Percentiles rank a stretch among this genome's conserved stretches.
Conservation (phyloP, 352 stramenopile genomes). For the Globisporangium paroecandrum region DNA sequence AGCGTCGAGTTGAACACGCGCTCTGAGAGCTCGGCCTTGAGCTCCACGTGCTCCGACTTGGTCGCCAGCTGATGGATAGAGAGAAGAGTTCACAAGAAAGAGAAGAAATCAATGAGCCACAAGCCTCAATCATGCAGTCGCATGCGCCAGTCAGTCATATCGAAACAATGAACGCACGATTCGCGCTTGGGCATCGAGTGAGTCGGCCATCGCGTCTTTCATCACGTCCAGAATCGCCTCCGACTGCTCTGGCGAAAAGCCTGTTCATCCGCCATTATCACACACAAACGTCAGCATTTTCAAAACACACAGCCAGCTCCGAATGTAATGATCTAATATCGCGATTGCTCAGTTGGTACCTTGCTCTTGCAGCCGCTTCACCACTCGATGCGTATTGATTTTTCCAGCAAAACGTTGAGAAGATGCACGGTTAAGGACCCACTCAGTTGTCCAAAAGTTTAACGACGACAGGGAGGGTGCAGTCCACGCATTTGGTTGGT, state of each 20-base stretch:
- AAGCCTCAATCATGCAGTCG: neutral
- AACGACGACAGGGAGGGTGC: neutral
- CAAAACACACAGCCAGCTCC: neutral
- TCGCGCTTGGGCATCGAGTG: slow-evolving; percentile 61
- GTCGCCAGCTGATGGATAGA: slow-evolving; percentile 54
- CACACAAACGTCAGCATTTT: neutral
- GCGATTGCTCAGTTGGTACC: slow-evolving; percentile 26
- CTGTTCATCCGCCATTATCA: slow-evolving; percentile 26
- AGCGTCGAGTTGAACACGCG: slow-evolving; percentile 88
- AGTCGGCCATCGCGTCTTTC: slow-evolving; percentile 79
- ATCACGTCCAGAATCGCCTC: slow-evolving; percentile 82
- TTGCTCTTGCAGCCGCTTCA: slow-evolving; percentile 68
- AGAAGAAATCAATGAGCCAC: no score
- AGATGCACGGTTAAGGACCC: slow-evolving; percentile 21
- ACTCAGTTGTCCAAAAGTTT: neutral
- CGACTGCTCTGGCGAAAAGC: slow-evolving; percentile 61
- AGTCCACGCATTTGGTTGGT: neutral
- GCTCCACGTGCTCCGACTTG: slow-evolving; percentile 83
- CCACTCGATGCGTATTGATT: slow-evolving; percentile 58
- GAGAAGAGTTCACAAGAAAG: neutral
- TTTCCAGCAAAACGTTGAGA: neutral
- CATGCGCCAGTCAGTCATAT: neutral
- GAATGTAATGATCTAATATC: neutral
- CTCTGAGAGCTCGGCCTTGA: slow-evolving; percentile 83
- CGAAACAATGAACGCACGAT: slow-evolving; percentile 37